Conservation (phyloP, 192 early-diverging fungal genomes). For the Rhizoclosmatium globosum region DNA sequence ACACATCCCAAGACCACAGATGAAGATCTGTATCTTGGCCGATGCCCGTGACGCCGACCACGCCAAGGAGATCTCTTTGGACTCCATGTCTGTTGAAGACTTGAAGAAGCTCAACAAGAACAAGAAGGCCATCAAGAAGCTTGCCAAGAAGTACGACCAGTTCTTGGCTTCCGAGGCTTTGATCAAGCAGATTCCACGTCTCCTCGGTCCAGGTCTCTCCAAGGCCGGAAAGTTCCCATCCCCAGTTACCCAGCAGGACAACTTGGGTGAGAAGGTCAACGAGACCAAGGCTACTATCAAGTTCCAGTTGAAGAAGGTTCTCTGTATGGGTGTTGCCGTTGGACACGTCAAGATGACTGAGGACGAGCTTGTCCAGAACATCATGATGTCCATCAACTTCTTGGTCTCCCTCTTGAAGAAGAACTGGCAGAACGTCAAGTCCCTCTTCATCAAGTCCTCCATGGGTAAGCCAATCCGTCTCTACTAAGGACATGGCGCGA, state of each 20-base stretch:
- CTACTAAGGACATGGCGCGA: conserved; percentile 66
- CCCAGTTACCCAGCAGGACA: conserved; percentile 89
- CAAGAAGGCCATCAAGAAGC: conserved; percentile 99
- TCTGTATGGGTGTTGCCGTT: conserved; percentile 96
- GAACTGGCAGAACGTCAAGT: conserved; percentile 99
- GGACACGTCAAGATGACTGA: conserved; percentile 95
- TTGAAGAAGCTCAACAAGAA: conserved; percentile 99
- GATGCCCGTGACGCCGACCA: conserved; percentile 96
- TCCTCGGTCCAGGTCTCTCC: conserved; percentile 97
- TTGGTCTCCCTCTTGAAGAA: conserved; percentile 97
- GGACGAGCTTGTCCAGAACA: conserved; percentile 95
- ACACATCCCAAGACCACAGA: conserved; percentile 92
- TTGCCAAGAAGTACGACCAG: conserved; percentile 98
- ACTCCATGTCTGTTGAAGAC: conserved; percentile 95
- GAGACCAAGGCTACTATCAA: conserved; percentile 98
- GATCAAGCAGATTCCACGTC: conserved; percentile 99
- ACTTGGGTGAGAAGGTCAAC: conserved; percentile 85
- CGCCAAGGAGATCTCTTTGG: conserved; percentile 90
- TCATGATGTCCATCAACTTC: conserved; percentile 98
- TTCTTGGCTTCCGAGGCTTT: conserved; percentile 97
- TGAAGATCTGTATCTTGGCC: conserved; percentile 94
- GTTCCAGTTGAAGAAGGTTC: conserved; percentile 99
- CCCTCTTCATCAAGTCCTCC: conserved; percentile 95
- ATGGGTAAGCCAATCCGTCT: conserved; percentile 95
- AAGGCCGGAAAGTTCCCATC: conserved; percentile 99